Percentiles rank a stretch among this genome's conserved stretches.
Evolutionary conservation across 106 monocot genomes (phyloP).

Genomic region (Allium cepa): DNA sequence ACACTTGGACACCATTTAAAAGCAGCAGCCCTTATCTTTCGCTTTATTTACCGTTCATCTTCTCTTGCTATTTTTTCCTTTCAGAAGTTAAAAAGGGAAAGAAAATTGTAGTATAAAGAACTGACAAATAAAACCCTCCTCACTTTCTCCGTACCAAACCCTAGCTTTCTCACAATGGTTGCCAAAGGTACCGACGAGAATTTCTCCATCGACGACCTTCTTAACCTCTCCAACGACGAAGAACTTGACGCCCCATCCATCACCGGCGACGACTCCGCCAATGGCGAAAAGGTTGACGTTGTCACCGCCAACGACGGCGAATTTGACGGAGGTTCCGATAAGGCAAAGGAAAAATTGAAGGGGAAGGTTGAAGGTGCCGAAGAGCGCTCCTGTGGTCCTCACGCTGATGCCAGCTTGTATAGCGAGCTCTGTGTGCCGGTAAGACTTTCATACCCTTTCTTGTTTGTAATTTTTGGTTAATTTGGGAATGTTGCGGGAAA

Average conservation of each 20-base stretch:
- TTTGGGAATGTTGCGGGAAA: neutral
- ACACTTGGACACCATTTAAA: too few relatives aligned
- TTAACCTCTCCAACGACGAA: conserved; percentile 68
- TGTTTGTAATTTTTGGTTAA: neutral
- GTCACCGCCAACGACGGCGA: neutral
- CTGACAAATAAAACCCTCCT: neutral
- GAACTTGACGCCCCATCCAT: conserved; percentile 12
- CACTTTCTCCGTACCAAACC: neutral
- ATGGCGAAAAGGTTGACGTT: too few relatives aligned
- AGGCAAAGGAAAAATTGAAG: conserved; percentile 14
- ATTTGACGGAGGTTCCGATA: conserved; percentile 10
- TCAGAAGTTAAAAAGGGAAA: too few relatives aligned
- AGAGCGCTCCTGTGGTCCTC: conserved; percentile 34
- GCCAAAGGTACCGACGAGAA: conserved; percentile 17
- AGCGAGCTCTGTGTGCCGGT: conserved; percentile 73
- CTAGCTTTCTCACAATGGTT: neutral
- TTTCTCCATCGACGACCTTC: conserved; percentile 73
- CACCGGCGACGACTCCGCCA: neutral
- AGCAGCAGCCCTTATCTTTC: too few relatives aligned
- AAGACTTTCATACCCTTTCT: conserved; percentile 1
- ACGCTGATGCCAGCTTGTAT: conserved; percentile 24
- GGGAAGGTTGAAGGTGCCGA: conserved; percentile 43
- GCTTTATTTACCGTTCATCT: too few relatives aligned
- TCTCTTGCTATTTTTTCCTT: too few relatives aligned
- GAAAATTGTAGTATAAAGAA: too few relatives aligned